Conservation (phyloP, 2,329 filamentous ascomycete genomes). For the Diaporthe batatas region DNA sequence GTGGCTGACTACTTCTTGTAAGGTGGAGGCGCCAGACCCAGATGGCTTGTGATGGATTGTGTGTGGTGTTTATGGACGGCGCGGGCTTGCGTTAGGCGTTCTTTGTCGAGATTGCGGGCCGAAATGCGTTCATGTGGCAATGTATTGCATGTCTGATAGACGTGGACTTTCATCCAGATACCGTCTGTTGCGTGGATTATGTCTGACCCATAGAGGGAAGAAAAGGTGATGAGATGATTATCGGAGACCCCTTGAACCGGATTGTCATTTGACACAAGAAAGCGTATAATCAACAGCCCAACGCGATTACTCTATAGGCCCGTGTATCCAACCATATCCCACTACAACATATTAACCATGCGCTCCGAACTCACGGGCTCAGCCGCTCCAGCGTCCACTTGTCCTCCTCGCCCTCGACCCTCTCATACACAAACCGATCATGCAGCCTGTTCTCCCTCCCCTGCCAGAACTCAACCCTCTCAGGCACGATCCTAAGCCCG, state of each 20-base stretch:
- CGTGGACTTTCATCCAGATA: slow-evolving; percentile 2
- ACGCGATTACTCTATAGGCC: neutral
- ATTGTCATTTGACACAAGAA: too few relatives aligned
- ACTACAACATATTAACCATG: neutral
- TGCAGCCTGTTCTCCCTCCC: slow-evolving; percentile 90
- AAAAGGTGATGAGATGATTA: too few relatives aligned
- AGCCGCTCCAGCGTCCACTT: slow-evolving; percentile 79
- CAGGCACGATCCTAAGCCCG: slow-evolving; percentile 86
- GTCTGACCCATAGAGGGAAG: neutral
- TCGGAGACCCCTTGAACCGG: neutral
- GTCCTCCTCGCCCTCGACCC: slow-evolving; percentile 61
- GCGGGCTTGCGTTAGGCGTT: slow-evolving; percentile 44
- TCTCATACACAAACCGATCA: slow-evolving; percentile 90
- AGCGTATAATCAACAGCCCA: neutral
- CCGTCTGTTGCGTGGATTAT: neutral
- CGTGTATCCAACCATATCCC: neutral
- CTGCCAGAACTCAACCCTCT: slow-evolving; percentile 96
- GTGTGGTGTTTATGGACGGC: slow-evolving; percentile 23
- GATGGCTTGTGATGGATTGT: neutral
- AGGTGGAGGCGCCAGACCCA: slow-evolving; percentile 32
- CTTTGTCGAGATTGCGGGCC: slow-evolving; percentile 18
- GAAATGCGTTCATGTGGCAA: neutral
- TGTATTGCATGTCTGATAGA: slow-evolving; percentile 4
- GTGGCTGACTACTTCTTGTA: slow-evolving; percentile 95
- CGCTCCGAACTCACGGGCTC: slow-evolving; percentile 69